Base-by-base conservation (phyloP, 73 alveolate genomes). In the Paramecium tetraurelia region DNA sequence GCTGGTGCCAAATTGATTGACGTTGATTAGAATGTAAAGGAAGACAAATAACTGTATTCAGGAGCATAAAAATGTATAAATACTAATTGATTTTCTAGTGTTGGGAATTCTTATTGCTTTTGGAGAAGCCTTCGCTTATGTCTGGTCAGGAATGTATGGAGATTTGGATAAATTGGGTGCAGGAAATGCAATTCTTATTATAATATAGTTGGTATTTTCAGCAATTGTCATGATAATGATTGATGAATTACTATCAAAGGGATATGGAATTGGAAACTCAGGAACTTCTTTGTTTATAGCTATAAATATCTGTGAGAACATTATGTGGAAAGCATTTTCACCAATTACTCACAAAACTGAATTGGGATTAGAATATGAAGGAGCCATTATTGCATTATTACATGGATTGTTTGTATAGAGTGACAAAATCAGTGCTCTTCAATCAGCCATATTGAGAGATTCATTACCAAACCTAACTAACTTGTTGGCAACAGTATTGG, bases 221-320 rank as follows among this genome's bases (percentile, higher is more conserved):
- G 99, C 99, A 35, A 97, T 99, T 92, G 95, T 99, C 33, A 99
- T 98, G 72, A 95, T 99, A 76, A 95, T 99, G 90, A 92, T 97
- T 85, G 99, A 96, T 92, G 98, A 97, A 85, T 94, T 97, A 85
- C 95, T 97, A 12, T 95, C 94, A 50, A 95, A 95, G 96, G 99
- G 99, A 68, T 98, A 99, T 95, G 99, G 99, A 77, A 96, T 99
- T 68, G 99, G 99, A 84, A 89, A 89, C 58, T 97, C 99, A 24
- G 99, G 99, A 38, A 99, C 98, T 93, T 99, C 99, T 12, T 96
- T 99, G 48, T 99, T 99, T 96, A 99, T 99, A 93, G 99, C 99
- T 57, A 98, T 98, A 84, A 99, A 98, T 97, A 98, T 99, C 75
- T 98, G 99, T 89, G 99, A 99, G 93, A 98, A 96, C 94, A 98